Evolutionary conservation across 192 early-diverging fungal species (phyloP), one percentile per base, ranked within the genome.

Genomic region (Podila verticillata): DNA sequence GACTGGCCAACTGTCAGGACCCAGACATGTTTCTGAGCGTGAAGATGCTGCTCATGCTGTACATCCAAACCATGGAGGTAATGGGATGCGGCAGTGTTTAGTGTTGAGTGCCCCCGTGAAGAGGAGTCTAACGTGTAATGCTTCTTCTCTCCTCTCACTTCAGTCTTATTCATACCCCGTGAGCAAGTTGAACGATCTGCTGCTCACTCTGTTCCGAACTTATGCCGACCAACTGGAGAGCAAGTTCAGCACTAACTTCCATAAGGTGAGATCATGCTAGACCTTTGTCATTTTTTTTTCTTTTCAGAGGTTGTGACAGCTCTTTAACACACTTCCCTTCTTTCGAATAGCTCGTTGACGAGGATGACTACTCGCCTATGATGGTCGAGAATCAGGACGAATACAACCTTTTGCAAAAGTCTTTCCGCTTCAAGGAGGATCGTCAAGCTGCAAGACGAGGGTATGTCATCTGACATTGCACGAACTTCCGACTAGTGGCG

Each of bases 1-100:
- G 92, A 58, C 85, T 99, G 57, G 86, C 88, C 65, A 91, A 91
- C 10, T 96, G 96, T 67, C 82, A 87, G 15, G 88, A 92, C 65
- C 94, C 98, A 17, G 90, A 92, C 19, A 82, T 93, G 60, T 96
- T 97, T 35, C 75, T 96, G 47, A 73, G 83, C 34, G 91, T 99
- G 68, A 95, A 99, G 66, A 68, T 89, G 31, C 58, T 82, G n/a
- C 84, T 99, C 60, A 87, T 93, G 29, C 86, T 93, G 4, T 99
- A 97, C 69, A 97, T 97, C 22, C 92, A 97, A 60, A 97, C 95
- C 17, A 86, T 99, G 84, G 95, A 97, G 83, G 92, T 93, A 86
- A 15, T 49, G 9, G 17, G 30, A 29, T 32, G 20, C 57, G 22
- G 51, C 51, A n/a, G 22, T 44, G 17, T 15, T 17, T 44, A 44